Evolutionary conservation across 2,329 filamentous ascomycete species (phyloP), one percentile per base, ranked within the genome.

Genomic region (Exophiala sp.): DNA sequence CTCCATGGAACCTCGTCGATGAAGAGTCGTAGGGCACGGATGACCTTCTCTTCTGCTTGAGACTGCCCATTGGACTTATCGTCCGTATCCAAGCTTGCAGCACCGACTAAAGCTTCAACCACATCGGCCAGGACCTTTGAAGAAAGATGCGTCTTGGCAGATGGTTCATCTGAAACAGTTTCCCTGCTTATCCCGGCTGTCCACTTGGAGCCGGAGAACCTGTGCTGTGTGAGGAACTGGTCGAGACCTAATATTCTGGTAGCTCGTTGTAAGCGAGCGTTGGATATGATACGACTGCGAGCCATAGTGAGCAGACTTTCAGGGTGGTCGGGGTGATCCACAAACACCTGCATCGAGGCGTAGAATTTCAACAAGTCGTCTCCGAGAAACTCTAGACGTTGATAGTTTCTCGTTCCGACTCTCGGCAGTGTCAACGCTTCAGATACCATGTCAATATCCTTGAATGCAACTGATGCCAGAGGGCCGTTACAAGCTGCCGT

Each of bases 61-160:
- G 14, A 8, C 1, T 6, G 6, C 9, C 8, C 2, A 83, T 85
- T 57, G 10, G 13, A 39, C 34, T 14, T 13, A 80, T 83, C 0
- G 10, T 70, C 41, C 1, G 86, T 85, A 45, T 86, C 78, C 1
- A 85, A 53, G 59, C 79, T 89, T 0, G 85, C 78, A 1, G 82
- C 86, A 1, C 88, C 91, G 16, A 96, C 83, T 0, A 96, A 72
- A 0, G 90, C 80, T 64, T 97, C 91, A 0, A 95, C 77, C 0
- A 96, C 83, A 61, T 97, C 91, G 2, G 91, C 91, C 6, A 96
- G 76, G 0, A 80, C 80, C 64, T 97, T 97, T 1, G 81, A 85
- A 0, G 87, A 85, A 24, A 89, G 63, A 11, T 64, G 61, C 4
- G 73, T 67, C 39, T 60, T 66, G 53, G 29, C 27, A 24, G 1